Evolutionary conservation across 1,284 basidiomycete genomes (phyloP).

Genomic region (Irpex sp.): DNA sequence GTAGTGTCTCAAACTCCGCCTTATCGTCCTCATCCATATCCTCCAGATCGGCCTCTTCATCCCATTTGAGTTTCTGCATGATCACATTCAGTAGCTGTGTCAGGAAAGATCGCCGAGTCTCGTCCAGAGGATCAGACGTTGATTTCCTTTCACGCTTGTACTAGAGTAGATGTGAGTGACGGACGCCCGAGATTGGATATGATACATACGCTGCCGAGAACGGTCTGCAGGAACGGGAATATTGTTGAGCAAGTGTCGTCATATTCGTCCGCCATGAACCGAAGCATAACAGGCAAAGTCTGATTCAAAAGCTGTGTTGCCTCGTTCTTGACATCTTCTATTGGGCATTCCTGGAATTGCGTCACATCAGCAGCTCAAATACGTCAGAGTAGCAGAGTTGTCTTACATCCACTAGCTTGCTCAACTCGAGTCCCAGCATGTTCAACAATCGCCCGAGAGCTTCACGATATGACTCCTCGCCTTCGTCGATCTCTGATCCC

Average conservation of each 20-base stretch:
- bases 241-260: slow-evolving; percentile 85
- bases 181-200: not conserved
- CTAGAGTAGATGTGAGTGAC: slow-evolving; percentile 30
- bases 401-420: slow-evolving; percentile 79
- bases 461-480: slow-evolving; percentile 84
- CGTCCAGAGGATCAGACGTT: slow-evolving; percentile 61
- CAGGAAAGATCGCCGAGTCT: slow-evolving; percentile 77
- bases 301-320: slow-evolving; percentile 66
- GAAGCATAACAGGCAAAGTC: slow-evolving; percentile 78
- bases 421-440: slow-evolving; percentile 77
- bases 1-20: slow-evolving; percentile 78
- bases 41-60: slow-evolving; percentile 72
- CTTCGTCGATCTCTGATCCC: slow-evolving; percentile 65
- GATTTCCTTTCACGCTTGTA: slow-evolving; percentile 76
- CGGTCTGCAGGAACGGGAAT: slow-evolving; percentile 72
- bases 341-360: slow-evolving; percentile 49
- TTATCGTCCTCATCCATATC: slow-evolving; percentile 89
- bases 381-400: slow-evolving; percentile 5
- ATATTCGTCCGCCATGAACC: slow-evolving; percentile 86
- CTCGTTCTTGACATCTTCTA: slow-evolving; percentile 60
- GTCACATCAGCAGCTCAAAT: slow-evolving; percentile 5
- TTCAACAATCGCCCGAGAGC: slow-evolving; percentile 85
- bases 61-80: slow-evolving; percentile 91
- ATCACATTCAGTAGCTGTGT: slow-evolving; percentile 76
- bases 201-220: slow-evolving; percentile 67